These are phyloP conservation scores for Eucalyptus cloeziana DNA, from an alignment of 345 rosid genomes.

Conservation along the genomic window DNA sequence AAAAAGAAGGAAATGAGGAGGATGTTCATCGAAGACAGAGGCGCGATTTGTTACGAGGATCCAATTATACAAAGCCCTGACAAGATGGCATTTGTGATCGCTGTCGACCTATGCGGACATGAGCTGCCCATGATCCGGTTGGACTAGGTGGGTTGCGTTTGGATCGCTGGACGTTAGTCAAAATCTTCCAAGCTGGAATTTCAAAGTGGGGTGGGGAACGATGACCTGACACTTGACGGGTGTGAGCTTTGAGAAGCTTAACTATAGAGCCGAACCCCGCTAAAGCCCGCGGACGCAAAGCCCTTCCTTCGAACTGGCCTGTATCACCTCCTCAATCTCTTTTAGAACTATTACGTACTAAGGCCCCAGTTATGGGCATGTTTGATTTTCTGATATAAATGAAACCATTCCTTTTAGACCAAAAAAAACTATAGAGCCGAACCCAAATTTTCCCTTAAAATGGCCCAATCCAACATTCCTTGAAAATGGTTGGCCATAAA, in stretches of 20 bases:
- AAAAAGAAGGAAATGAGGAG: neutral
- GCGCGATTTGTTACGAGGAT: neutral
- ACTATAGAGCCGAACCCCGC: neutral
- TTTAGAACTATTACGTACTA: too few species aligned
- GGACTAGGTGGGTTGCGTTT: fast-evolving
- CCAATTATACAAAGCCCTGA: neutral
- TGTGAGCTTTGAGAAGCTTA: neutral
- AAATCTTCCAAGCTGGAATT: neutral
- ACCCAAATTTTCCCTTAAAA: neutral
- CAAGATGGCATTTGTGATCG: neutral
- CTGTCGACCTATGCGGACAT: neutral
- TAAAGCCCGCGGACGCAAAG: too few species aligned
- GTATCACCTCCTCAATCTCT: too few species aligned
- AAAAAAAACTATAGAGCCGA: neutral
- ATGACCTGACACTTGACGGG: neutral
- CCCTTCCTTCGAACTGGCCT: too few species aligned
- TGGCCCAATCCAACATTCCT: neutral
- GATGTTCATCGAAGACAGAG: neutral
- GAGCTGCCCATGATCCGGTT: neutral
- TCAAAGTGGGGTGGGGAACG: fast-evolving
- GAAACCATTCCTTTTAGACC: too few species aligned
- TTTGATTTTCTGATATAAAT: too few species aligned
- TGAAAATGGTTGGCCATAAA: neutral
- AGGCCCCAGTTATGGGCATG: too few species aligned
- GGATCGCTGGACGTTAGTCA: neutral